phyloP scores from a whole-genome alignment of 163 green algal species.

The Prototheca wickerhamii region DNA sequence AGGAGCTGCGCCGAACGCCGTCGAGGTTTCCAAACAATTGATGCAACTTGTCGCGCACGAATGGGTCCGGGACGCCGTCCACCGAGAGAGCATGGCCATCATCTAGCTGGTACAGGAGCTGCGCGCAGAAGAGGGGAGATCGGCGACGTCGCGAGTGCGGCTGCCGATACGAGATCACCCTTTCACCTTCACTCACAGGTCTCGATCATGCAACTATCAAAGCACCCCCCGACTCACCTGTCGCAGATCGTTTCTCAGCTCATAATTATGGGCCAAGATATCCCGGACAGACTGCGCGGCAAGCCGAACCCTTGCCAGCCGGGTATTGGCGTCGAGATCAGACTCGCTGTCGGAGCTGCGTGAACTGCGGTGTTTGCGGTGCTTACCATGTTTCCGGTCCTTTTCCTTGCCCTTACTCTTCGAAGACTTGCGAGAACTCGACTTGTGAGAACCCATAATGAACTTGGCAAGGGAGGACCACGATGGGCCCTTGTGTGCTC shows the following conservation, averaged over 20 bases:
- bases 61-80: constrained; percentile 19
- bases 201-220: neutral
- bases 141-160: too few relatives aligned
- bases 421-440: neutral
- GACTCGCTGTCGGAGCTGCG: constrained; percentile 1
- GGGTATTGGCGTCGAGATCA: constrained; percentile 9
- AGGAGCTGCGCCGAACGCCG: constrained; percentile 18
- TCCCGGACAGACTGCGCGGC: constrained; percentile 11
- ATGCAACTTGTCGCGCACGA: constrained; percentile 9
- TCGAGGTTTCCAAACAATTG: constrained; percentile 28
- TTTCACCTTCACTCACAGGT: neutral
- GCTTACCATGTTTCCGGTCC: constrained; percentile 14
- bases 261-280: constrained; percentile 23
- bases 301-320: constrained; percentile 17
- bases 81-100: constrained; percentile 22
- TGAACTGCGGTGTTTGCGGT: neutral
- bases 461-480: too few relatives aligned
- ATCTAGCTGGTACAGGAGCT: constrained; percentile 28
- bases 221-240: constrained; percentile 12
- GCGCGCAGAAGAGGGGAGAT: neutral
- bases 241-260: constrained; percentile 17
- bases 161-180: too few relatives aligned
- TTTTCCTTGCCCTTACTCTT: constrained; percentile 8
- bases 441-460: too few relatives aligned
- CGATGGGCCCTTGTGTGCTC: too few relatives aligned